Percentiles rank a stretch among this genome's conserved stretches.
Evolutionary conservation across 257 asterid genomes (phyloP).

Genomic region (Henckelia pumila): DNA sequence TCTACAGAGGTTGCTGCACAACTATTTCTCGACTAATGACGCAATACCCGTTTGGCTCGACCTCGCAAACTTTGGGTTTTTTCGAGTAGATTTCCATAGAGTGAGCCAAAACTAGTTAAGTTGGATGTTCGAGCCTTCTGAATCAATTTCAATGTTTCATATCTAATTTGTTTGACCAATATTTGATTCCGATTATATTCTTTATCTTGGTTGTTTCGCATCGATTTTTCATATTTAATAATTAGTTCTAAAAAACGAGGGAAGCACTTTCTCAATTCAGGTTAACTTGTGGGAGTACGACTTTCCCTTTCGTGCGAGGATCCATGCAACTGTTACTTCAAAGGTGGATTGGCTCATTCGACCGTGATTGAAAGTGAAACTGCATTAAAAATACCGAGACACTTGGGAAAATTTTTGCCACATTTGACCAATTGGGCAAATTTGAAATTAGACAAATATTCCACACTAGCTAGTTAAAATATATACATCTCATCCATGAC

Average conservation of each 20-base stretch:
- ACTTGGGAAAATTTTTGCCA: neutral
- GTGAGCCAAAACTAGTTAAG: too few species aligned
- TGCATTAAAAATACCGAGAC: neutral
- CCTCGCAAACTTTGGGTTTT: too few species aligned
- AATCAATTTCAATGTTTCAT: too few species aligned
- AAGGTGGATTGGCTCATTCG: neutral
- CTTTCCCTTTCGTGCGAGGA: neutral
- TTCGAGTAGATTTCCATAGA: neutral
- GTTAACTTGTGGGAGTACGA: neutral
- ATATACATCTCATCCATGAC: slow-evolving; percentile 30
- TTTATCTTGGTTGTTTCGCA: too few species aligned
- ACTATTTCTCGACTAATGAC: neutral
- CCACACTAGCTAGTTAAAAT: slow-evolving; percentile 28
- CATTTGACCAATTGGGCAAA: slow-evolving; percentile 3
- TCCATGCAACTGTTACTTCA: neutral
- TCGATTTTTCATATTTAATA: too few species aligned
- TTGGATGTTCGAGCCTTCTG: too few species aligned
- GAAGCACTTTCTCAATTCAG: too few species aligned
- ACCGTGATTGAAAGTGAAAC: neutral
- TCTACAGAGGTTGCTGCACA: neutral
- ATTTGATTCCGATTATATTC: too few species aligned
- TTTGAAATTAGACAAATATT: slow-evolving; percentile 25
- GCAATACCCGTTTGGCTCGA: neutral
- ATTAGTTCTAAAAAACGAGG: too few species aligned
- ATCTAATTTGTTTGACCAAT: too few species aligned